phyloP scores from a whole-genome alignment of 306 rosid genomes.

The Cicer cuneatum region DNA sequence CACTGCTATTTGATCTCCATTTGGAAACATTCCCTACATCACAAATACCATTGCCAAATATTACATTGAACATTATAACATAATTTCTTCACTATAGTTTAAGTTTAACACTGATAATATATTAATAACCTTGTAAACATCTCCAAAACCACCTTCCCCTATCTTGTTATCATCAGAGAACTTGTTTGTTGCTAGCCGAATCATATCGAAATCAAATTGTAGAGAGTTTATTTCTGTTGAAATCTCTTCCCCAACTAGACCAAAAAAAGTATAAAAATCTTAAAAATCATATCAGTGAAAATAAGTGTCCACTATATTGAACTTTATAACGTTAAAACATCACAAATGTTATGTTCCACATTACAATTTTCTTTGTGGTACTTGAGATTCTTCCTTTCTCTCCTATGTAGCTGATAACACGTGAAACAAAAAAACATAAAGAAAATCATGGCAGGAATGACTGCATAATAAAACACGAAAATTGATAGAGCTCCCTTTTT shows the following conservation, averaged over 20 bases:
- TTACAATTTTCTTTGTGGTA: slow-evolving; percentile 34
- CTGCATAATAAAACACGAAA: neutral
- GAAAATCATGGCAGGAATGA: slow-evolving; percentile 1
- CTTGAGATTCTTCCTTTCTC: slow-evolving; percentile 28
- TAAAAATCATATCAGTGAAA: neutral
- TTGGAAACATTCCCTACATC: slow-evolving; percentile 39
- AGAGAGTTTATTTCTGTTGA: slow-evolving; percentile 39
- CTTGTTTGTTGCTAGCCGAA: slow-evolving; percentile 44
- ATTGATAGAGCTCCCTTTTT: neutral
- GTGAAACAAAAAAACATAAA: slow-evolving; percentile 1
- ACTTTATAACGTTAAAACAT: slow-evolving; percentile 7
- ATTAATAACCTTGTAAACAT: slow-evolving; percentile 38
- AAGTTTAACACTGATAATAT: neutral
- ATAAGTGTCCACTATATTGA: neutral
- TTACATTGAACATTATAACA: neutral
- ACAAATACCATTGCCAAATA: slow-evolving; percentile 4
- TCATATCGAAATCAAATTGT: slow-evolving; percentile 36
- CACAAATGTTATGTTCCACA: neutral
- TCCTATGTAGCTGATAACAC: slow-evolving; percentile 14
- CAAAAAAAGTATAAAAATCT: neutral
- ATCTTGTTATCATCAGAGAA: slow-evolving; percentile 46
- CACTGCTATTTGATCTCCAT: slow-evolving; percentile 47
- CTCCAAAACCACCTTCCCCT: slow-evolving; percentile 51
- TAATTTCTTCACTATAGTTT: neutral
- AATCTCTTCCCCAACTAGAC: slow-evolving; percentile 38